Evolutionary conservation across 228 moss, liverwort and hornwort species (phyloP).

Genomic region (Sphagnum magellanicum): DNA sequence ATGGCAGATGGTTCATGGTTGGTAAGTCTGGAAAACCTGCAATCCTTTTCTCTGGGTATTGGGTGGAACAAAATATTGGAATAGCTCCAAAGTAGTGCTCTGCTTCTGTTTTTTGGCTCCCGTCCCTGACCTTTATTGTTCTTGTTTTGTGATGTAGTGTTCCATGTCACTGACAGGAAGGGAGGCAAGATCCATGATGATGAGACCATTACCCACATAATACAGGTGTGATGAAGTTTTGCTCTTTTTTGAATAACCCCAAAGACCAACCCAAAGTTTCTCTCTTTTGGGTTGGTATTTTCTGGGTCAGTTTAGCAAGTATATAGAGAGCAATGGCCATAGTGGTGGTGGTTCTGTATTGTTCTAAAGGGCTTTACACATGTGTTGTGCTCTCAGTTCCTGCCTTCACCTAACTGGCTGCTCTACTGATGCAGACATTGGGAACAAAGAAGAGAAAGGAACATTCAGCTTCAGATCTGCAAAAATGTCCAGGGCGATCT

Average conservation of each 20-base stretch:
- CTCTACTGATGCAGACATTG: constrained; percentile 22
- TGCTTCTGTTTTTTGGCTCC: not conserved
- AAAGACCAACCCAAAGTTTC: not conserved
- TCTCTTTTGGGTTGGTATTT: not conserved
- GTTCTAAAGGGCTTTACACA: not conserved
- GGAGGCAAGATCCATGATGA: constrained; percentile 33
- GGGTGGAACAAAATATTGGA: not conserved
- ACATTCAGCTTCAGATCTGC: constrained; percentile 26
- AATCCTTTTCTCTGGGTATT: not conserved
- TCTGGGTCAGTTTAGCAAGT: not conserved
- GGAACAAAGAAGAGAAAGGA: constrained; percentile 34
- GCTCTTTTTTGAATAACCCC: not conserved
- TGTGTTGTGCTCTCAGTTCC: not conserved
- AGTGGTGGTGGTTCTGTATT: not conserved
- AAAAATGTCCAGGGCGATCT: constrained; percentile 22
- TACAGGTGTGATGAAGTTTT: constrained; percentile 20
- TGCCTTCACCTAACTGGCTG: not conserved
- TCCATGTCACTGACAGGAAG: constrained; percentile 33
- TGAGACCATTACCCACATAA: constrained; percentile 21
- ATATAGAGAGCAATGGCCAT: not conserved
- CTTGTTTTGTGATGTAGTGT: constrained; percentile 21
- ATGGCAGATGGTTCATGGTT: constrained; percentile 13
- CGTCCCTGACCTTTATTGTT: not conserved
- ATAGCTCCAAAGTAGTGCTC: not conserved
- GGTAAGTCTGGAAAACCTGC: not conserved